Percentiles rank a stretch among this genome's conserved stretches.
Evolutionary conservation across 768 basidiomycete genomes (phyloP).

Genomic region (Tricholoma flavovirens): DNA sequence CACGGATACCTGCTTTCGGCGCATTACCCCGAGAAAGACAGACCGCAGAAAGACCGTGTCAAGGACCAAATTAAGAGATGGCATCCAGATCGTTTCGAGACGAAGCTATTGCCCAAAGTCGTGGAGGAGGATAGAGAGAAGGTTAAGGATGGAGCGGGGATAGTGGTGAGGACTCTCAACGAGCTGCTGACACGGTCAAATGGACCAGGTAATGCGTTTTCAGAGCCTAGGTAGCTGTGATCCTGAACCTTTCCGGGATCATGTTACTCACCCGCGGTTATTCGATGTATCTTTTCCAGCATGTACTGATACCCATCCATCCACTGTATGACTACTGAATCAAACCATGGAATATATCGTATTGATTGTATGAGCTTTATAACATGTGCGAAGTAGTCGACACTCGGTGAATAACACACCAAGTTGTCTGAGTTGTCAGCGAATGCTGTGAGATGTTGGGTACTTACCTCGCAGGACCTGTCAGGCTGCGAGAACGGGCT

Average conservation of each 20-base stretch:
- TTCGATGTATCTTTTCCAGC: constrained; percentile 19
- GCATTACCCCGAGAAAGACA: constrained; percentile 47
- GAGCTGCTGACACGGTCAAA: constrained; percentile 57
- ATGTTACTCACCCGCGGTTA: constrained; percentile 10
- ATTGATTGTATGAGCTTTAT: constrained; percentile 6
- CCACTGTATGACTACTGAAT: constrained; percentile 23
- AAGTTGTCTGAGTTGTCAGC: neutral
- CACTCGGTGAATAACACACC: neutral
- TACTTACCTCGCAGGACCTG: neutral
- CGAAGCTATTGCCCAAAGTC: constrained; percentile 60
- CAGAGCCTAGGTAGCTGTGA: constrained; percentile 13
- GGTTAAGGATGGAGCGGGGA: constrained; percentile 68
- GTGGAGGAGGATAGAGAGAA: constrained; percentile 55
- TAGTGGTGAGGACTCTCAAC: constrained; percentile 65
- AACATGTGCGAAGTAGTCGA: neutral
- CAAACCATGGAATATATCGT: constrained; percentile 17
- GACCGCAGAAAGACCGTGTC: constrained; percentile 62
- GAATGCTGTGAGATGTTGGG: neutral
- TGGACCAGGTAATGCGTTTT: constrained; percentile 28
- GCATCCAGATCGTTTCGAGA: constrained; percentile 83
- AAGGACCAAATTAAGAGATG: constrained; percentile 71
- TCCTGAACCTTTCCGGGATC: constrained; percentile 2
- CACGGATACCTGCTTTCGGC: constrained; percentile 58
- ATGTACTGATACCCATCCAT: constrained; percentile 25
- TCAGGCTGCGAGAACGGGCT: neutral